Conservation (phyloP, 257 asterid genomes). For the Prunella vulgaris region DNA sequence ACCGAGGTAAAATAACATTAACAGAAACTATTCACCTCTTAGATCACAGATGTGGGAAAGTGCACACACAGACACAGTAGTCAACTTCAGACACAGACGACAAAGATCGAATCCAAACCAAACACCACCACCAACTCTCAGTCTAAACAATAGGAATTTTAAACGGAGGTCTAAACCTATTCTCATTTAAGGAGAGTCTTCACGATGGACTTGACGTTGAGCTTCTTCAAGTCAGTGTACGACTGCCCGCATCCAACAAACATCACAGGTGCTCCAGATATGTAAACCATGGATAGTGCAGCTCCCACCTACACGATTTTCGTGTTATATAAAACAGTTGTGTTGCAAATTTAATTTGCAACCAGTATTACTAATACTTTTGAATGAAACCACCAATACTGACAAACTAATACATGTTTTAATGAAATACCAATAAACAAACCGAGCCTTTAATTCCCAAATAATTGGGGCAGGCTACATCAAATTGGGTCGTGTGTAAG, state of each 20-base stretch:
- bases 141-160: not conserved
- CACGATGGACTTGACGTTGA: slow-evolving; percentile 81
- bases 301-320: slow-evolving; percentile 76
- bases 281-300: slow-evolving; percentile 92
- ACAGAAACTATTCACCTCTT: slow-evolving; percentile 34
- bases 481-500: no score
- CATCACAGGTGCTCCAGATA: slow-evolving; percentile 96
- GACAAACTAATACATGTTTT: no score
- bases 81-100: not conserved
- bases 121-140: not conserved
- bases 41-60: slow-evolving; percentile 33
- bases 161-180: not conserved
- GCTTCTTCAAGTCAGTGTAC: slow-evolving; percentile 91
- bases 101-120: not conserved
- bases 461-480: no score
- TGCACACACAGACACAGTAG: slow-evolving; percentile 12
- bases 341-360: no score
- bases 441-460: no score
- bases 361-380: no score
- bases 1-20: not conserved
- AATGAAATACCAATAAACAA: no score
- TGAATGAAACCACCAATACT: no score
- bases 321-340: no score
- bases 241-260: slow-evolving; percentile 99
- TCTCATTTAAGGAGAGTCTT: slow-evolving; percentile 80